Conservation (phyloP, 2,329 filamentous ascomycete genomes). For the Daldinia sp. region DNA sequence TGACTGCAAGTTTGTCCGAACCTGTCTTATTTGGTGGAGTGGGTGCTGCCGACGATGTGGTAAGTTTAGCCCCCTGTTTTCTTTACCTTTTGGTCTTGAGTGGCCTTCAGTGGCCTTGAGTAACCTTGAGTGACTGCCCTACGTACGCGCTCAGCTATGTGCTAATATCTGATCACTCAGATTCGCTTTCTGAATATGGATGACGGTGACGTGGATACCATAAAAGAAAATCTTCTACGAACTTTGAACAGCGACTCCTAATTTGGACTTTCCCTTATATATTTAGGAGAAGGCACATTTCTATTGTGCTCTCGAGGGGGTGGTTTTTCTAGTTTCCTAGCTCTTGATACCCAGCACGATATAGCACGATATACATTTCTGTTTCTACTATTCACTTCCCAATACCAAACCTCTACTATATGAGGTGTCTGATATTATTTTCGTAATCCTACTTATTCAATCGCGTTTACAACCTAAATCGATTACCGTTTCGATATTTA, state of each 20-base stretch:
- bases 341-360: constrained; percentile 31
- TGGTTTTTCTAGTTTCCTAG: constrained; percentile 8
- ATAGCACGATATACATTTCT: constrained; percentile 19
- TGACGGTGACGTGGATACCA: constrained; percentile 62
- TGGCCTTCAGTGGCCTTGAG: too few species aligned
- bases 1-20: constrained; percentile 81
- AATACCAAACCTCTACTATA: constrained; percentile 14
- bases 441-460: constrained; percentile 27
- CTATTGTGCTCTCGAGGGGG: not conserved
- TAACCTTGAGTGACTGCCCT: not conserved
- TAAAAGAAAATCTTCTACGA: constrained; percentile 66
- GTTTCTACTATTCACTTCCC: constrained; percentile 5
- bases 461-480: constrained; percentile 16
- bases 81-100: too few species aligned
- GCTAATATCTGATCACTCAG: constrained; percentile 49
- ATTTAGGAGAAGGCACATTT: constrained; percentile 26
- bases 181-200: constrained; percentile 74
- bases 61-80: constrained; percentile 53
- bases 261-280: constrained; percentile 29
- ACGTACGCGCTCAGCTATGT: not conserved
- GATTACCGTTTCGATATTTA: constrained; percentile 35
- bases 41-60: constrained; percentile 73
- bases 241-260: constrained; percentile 52
- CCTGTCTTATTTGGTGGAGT: constrained; percentile 76
- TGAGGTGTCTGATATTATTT: constrained; percentile 27